These are phyloP conservation scores for Colletotrichum sublineola DNA, from an alignment of 2,329 filamentous ascomycete species.

Conservation along the genomic window DNA sequence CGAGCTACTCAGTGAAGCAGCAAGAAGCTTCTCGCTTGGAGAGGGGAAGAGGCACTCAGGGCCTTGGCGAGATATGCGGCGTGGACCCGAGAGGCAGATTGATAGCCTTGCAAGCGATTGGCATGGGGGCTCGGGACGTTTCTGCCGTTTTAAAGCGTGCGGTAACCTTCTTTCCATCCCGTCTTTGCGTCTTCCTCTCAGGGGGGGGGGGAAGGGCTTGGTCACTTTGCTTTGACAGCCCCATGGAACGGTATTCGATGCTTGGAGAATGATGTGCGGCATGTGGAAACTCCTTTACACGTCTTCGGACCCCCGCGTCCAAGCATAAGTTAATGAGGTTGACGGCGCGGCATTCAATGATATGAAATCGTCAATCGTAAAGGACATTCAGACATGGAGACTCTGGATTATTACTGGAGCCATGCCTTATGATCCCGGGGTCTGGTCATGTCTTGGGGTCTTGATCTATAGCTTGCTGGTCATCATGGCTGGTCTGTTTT, in stretches of 20 bases:
- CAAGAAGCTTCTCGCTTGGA: not conserved
- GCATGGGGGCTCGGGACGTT: not conserved
- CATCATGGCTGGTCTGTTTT: not conserved
- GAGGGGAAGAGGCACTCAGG: not conserved
- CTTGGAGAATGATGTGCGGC: not conserved
- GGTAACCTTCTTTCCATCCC: not conserved
- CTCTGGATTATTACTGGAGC: not conserved
- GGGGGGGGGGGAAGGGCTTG: not conserved
- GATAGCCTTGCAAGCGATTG: not conserved
- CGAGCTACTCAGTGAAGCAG: not conserved
- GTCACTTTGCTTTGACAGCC: not conserved
- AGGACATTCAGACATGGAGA: not conserved
- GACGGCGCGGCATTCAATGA: not conserved
- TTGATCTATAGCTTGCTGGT: not conserved
- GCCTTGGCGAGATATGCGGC: too few relatives aligned
- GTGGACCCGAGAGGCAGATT: not conserved
- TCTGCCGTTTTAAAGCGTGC: not conserved
- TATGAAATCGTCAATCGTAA: too few relatives aligned
- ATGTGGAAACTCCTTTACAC: not conserved
- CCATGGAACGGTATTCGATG: not conserved
- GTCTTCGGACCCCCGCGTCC: not conserved
- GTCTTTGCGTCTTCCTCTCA: not conserved
- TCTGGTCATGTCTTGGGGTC: not conserved
- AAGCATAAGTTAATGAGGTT: not conserved
- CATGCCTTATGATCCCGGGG: not conserved